Percentiles rank a stretch among this genome's conserved stretches.
Conservation (phyloP, 2,329 filamentous ascomycete genomes). For the Kalmusia sp. region DNA sequence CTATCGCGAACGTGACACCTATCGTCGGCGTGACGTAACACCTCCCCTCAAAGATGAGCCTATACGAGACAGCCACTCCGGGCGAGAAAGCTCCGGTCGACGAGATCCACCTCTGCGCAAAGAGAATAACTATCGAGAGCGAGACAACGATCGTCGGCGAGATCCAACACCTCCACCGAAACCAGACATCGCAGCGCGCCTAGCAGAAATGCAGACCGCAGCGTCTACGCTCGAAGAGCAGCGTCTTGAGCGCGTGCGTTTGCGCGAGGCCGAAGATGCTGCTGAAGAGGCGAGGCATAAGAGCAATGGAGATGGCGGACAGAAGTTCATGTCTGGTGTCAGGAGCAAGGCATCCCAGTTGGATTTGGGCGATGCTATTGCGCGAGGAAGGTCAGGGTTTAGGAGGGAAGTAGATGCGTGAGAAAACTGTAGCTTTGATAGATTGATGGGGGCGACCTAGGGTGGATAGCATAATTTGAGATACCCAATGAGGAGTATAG, state of each 20-base stretch:
- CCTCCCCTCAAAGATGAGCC: slow-evolving; percentile 14
- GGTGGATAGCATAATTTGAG: no score
- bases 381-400: slow-evolving; percentile 31
- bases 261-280: slow-evolving; percentile 39
- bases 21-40: slow-evolving; percentile 29
- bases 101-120: slow-evolving; percentile 13
- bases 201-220: slow-evolving; percentile 44
- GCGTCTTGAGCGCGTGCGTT: slow-evolving; percentile 40
- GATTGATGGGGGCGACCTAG: no score
- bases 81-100: neutral
- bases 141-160: no score
- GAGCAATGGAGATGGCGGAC: slow-evolving; percentile 31
- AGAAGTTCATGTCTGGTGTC: slow-evolving; percentile 31
- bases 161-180: slow-evolving; percentile 10
- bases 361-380: slow-evolving; percentile 37
- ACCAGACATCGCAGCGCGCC: slow-evolving; percentile 28
- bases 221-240: slow-evolving; percentile 40
- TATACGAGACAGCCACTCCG: neutral
- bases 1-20: slow-evolving; percentile 20
- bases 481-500: no score
- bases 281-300: slow-evolving; percentile 38
- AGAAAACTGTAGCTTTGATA: neutral
- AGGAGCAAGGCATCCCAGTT: slow-evolving; percentile 31
- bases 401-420: slow-evolving; percentile 25
- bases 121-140: slow-evolving; percentile 12